Percentiles rank a stretch among this genome's conserved stretches.
Conservation (phyloP, 2,329 filamentous ascomycete genomes). For the Talaromyces atroroseus region DNA sequence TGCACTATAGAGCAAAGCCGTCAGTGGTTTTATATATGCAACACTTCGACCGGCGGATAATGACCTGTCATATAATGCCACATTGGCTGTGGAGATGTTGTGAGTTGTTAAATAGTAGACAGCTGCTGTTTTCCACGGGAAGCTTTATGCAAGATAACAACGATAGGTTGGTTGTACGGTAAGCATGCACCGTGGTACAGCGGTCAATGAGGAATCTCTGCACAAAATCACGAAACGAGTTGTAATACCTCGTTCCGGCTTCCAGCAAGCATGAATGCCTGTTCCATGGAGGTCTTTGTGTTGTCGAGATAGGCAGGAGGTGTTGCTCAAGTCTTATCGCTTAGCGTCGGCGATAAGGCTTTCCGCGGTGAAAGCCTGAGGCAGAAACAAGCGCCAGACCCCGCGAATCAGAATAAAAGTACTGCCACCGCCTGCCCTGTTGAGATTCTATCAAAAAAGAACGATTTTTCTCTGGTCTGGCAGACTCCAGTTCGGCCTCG, state of each 20-base stretch:
- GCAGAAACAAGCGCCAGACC: not conserved
- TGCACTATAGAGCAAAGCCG: not conserved
- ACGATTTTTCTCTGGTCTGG: not conserved
- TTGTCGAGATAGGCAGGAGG: not conserved
- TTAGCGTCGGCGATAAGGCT: not conserved
- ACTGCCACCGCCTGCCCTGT: conserved; percentile 6
- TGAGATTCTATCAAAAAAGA: not conserved
- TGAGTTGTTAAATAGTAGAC: not conserved
- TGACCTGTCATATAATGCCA: not conserved
- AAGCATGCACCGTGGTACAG: not conserved
- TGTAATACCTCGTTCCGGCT: not conserved
- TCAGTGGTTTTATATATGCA: not conserved
- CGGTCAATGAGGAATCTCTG: not conserved
- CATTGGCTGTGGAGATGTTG: not conserved
- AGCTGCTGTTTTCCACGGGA: not conserved
- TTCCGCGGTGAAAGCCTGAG: conserved; percentile 5
- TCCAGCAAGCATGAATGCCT: not conserved
- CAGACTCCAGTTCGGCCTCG: not conserved
- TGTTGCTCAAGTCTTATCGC: not conserved
- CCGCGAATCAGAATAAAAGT: not conserved
- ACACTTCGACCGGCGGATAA: not conserved
- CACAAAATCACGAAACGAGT: not conserved
- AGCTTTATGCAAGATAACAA: not conserved
- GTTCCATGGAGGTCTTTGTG: not conserved
- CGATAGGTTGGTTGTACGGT: not conserved